Conservation (phyloP, 257 asterid species). For the Gynochthodes officinalis region DNA sequence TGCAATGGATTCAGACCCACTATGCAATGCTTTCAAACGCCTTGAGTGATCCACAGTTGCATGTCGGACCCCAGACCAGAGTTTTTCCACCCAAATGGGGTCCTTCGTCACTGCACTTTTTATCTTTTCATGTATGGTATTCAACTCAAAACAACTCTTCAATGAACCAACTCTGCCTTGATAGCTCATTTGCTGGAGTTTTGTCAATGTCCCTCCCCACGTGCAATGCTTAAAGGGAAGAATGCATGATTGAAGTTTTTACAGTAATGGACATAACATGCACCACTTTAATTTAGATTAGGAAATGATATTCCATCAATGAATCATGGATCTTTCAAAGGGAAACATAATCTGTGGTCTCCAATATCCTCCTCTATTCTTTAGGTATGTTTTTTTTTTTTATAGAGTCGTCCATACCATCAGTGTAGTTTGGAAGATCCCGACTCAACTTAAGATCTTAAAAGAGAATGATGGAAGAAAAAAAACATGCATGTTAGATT, state of each 20-base stretch:
- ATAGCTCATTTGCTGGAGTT: conserved; percentile 15
- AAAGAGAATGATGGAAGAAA: too few species aligned
- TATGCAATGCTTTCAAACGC: conserved; percentile 8
- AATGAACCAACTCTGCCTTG: conserved; percentile 14
- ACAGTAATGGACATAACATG: conserved; percentile 29
- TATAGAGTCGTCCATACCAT: too few species aligned
- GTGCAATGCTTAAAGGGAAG: conserved; percentile 29
- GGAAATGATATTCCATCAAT: background rate
- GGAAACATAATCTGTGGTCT: background rate
- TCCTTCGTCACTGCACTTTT: conserved; percentile 5
- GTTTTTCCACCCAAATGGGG: conserved; percentile 12
- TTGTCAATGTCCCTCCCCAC: conserved; percentile 31
- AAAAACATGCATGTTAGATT: too few species aligned
- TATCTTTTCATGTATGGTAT: conserved; percentile 7
- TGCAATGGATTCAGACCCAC: conserved; percentile 47
- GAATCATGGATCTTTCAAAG: background rate
- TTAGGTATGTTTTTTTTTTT: too few species aligned
- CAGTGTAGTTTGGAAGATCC: too few species aligned
- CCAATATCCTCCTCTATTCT: background rate
- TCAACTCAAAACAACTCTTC: background rate
- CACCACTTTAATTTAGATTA: conserved; percentile 24
- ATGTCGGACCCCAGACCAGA: background rate
- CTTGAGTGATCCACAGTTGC: conserved; percentile 13
- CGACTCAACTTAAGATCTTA: too few species aligned
- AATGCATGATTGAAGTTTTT: conserved; percentile 19